Evolutionary conservation across 2,329 filamentous ascomycete species (phyloP), one percentile per base, ranked within the genome.

Genomic region (Calonectria fujianensis): DNA sequence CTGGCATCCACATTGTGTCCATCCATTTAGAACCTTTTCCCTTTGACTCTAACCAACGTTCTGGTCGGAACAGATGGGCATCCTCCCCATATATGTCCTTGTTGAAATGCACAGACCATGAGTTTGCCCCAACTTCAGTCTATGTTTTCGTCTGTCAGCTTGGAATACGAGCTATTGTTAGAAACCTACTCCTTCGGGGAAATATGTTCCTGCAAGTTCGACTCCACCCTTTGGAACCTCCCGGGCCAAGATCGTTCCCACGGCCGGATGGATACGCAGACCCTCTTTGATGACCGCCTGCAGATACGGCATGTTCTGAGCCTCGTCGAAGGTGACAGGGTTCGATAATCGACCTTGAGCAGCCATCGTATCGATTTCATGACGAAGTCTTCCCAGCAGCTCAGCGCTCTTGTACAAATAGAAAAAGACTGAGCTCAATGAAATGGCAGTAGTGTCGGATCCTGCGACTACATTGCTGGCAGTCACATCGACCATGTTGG

Each of bases 231-330:
- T 67, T n/a, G 64, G 48, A 37, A 67, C 64, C 4, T 27, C 64
- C 0, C 45, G 64, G 4, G 29, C 31, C 64, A 67, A 16, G 4
- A 31, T 48, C 20, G 32, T 32, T 9, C 64, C 64, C 8, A 39
- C 32, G 13, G 16, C 64, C 6, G 64, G 64, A 39, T 67, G 64
- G 13, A 67, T 48, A 11, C 64, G 41, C 29, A 67, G 16, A 1
- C 18, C 48, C n/a, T 67, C 64, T 32, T 67, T 67, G 6, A 67
- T 52, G 13, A 52, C 31, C 5, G 64, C 64, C 16, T 67, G 64
- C 9, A 67, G 11, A n/a, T 52, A 67, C 0, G 41, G 64, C 45
- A 67, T 37, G 11, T 39, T 32, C 32, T 67, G 64, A 8, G 45
- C 24, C 31, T 67, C 29, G 2, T 37, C 13, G 20, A 37, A 67